Base-by-base conservation (phyloP, 345 rosid genomes). In the Hypericum perforatum region DNA sequence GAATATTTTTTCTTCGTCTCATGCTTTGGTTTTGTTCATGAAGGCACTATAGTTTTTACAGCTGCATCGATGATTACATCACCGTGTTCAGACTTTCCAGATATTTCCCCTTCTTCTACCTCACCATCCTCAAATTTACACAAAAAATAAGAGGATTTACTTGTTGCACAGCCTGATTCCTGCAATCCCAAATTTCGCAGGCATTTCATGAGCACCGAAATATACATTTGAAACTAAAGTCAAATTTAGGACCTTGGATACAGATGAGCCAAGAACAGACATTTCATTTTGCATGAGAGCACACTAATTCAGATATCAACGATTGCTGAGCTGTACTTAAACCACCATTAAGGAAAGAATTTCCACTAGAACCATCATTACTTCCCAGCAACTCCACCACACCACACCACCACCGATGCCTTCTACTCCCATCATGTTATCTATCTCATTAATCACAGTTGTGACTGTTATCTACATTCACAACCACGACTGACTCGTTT, bases 401-500 rank as follows among this genome's bases (percentile, higher is more conserved):
- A 37, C 14, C 54, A 12, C 38, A 38, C 12, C 5, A n/a, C 36
- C 54, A 51, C 36, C 39, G 32, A 22, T 22, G 22, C 29, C 54
- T n/a, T 51, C 54, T 37, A 51, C 13, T 29, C 9, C 13, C 54
- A 51, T 51, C 36, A 51, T n/a, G 12, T 37, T 8, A 37, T 51
- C 54, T 9, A 51, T 51, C 54, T 51, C 54, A 51, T 51, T 11
- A 10, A 51, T 32, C 36, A 32, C 39, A 8, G 15, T 15, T 5
- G 22, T 51, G 12, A 7, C 40, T 51, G n/a, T 51, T n/a, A 22
- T 22, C 32, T 22, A 22, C 32, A 22, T 22, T 4, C 32, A 22
- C 32, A 22, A 4, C 32, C 32, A 22, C 32, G 32, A 4, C 32
- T 22, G 32, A 22, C 32, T 4, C 32, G 32, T 22, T 22, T 22